These are phyloP conservation scores for Gynochthodes officinalis DNA, from an alignment of 257 asterid species.

Conservation along the genomic window DNA sequence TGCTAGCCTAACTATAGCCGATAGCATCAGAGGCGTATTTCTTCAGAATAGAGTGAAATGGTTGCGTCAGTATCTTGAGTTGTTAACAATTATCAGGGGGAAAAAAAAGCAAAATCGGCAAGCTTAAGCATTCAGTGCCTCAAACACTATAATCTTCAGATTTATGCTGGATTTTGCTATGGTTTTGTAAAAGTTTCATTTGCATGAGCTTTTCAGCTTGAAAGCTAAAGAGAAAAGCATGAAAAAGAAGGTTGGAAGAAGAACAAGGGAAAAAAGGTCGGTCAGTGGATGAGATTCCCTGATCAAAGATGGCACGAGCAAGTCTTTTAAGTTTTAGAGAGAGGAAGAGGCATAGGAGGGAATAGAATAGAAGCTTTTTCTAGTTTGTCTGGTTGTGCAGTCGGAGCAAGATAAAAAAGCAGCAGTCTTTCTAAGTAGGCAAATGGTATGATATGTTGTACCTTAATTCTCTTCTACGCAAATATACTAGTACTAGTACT, in stretches of 20 bases:
- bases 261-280: slow-evolving; percentile 48
- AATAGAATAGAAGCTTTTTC: slow-evolving; percentile 54
- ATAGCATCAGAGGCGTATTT: too few relatives aligned
- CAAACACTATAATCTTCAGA: neutral
- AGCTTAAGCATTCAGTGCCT: neutral
- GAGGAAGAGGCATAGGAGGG: neutral
- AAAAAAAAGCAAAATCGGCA: neutral
- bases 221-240: slow-evolving; percentile 35
- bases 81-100: too few relatives aligned
- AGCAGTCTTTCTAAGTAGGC: slow-evolving; percentile 39
- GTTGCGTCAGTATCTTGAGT: neutral
- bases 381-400: slow-evolving; percentile 53
- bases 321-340: neutral
- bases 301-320: slow-evolving; percentile 34
- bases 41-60: neutral
- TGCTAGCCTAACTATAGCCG: neutral
- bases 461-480: slow-evolving; percentile 52
- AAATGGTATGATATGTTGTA: slow-evolving; percentile 53
- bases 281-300: slow-evolving; percentile 62
- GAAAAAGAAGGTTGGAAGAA: slow-evolving; percentile 57
- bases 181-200: slow-evolving; percentile 18
- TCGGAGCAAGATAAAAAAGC: slow-evolving; percentile 36
- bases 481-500: slow-evolving; percentile 1
- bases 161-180: neutral
- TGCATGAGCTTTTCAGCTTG: slow-evolving; percentile 44